phyloP scores from a whole-genome alignment of 768 basidiomycete genomes.

The Asterophora parasitica region DNA sequence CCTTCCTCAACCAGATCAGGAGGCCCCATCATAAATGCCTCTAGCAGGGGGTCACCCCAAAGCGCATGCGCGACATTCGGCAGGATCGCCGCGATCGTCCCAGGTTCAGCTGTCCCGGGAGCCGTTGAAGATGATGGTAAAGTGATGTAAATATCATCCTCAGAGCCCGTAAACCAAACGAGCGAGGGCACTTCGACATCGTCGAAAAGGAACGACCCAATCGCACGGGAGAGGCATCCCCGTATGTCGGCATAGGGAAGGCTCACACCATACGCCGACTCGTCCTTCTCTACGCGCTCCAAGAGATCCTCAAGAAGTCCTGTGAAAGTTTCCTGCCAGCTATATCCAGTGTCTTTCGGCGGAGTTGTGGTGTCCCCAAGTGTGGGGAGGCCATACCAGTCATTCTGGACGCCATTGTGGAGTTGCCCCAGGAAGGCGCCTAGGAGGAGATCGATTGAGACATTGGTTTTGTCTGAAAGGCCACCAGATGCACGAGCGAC shows the following conservation, averaged over 20 bases:
- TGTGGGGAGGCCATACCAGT: constrained; percentile 62
- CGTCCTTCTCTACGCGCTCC: constrained; percentile 31
- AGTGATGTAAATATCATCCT: constrained; percentile 53
- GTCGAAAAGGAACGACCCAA: constrained; percentile 71
- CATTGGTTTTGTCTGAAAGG: constrained; percentile 33
- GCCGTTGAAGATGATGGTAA: constrained; percentile 18
- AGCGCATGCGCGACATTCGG: constrained; percentile 50
- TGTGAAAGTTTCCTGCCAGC: constrained; percentile 76
- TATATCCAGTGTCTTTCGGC: constrained; percentile 43
- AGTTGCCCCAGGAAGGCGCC: constrained; percentile 58
- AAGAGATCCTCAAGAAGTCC: constrained; percentile 52
- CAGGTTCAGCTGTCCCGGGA: constrained; percentile 15
- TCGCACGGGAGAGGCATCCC: constrained; percentile 56
- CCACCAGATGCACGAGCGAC: constrained; percentile 31
- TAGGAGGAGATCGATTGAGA: constrained; percentile 53
- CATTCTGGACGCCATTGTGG: constrained; percentile 66
- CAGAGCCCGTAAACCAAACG: constrained; percentile 57
- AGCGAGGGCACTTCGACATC: constrained; percentile 70
- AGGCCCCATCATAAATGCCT: constrained; percentile 49
- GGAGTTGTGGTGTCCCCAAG: constrained; percentile 15
- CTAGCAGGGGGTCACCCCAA: constrained; percentile 76
- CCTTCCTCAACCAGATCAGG: constrained; percentile 12
- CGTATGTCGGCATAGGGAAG: constrained; percentile 44
- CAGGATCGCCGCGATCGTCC: constrained; percentile 41
- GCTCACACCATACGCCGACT: constrained; percentile 17